Percentiles rank a stretch among this genome's conserved stretches.
Conservation (phyloP, 805 yeast species). For the Priceomyces fermenticarens region DNA sequence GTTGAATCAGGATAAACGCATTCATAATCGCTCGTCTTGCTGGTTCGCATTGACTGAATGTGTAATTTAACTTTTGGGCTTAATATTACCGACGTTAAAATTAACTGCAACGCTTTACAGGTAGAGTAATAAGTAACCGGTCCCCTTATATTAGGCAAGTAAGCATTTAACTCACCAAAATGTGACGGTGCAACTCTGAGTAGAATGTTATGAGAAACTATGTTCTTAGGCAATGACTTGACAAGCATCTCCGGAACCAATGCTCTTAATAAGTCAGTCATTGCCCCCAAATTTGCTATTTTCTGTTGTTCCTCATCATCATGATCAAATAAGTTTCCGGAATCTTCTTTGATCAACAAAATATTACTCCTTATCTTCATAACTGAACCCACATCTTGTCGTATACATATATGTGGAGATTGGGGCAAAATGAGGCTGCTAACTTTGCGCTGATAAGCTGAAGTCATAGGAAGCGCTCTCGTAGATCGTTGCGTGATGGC, state of each 20-base stretch:
- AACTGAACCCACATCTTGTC: too few species aligned
- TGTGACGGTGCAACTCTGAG: constrained; percentile 58
- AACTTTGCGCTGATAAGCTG: too few species aligned
- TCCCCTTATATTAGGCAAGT: constrained; percentile 57
- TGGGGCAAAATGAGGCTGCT: too few species aligned
- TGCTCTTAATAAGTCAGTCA: constrained; percentile 44
- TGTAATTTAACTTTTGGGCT: constrained; percentile 53
- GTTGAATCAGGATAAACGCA: constrained; percentile 41
- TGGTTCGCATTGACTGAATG: constrained; percentile 38
- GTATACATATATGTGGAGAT: too few species aligned
- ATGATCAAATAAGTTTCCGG: not conserved
- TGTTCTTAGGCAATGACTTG: constrained; percentile 40
- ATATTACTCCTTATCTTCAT: too few species aligned
- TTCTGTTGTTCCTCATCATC: constrained; percentile 19
- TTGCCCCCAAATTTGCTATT: constrained; percentile 53
- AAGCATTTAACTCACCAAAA: constrained; percentile 39
- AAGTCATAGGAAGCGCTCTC: too few species aligned
- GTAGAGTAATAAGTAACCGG: constrained; percentile 54
- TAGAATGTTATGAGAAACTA: constrained; percentile 45
- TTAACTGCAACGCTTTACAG: constrained; percentile 52
- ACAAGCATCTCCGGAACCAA: constrained; percentile 52
- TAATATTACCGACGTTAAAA: constrained; percentile 54
- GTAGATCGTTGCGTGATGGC: too few species aligned
- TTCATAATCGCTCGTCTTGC: constrained; percentile 17
- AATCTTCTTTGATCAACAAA: not conserved